Percentiles rank a stretch among this genome's conserved stretches.
phyloP scores from a whole-genome alignment of 2,329 filamentous ascomycete genomes.

The Metarhizium humberi region DNA sequence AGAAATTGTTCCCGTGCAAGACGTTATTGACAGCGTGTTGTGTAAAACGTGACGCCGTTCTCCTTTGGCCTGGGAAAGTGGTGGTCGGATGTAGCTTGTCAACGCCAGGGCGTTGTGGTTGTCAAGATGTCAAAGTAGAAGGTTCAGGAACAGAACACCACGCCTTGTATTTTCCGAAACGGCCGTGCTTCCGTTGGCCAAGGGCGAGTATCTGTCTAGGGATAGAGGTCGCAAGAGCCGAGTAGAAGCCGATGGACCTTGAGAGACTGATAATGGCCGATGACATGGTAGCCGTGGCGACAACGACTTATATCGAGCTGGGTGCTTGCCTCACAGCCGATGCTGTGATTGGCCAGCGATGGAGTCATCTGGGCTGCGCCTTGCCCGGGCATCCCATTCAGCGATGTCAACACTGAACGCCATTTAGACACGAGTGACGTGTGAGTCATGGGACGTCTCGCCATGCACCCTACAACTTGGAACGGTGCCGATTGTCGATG shows the following conservation, averaged over 20 bases:
- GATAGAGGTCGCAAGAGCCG: background rate
- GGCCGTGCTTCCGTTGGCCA: background rate
- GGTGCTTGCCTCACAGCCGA: too few relatives aligned
- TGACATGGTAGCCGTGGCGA: background rate
- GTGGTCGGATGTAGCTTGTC: background rate
- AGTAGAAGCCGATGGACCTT: background rate
- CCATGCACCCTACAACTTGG: background rate
- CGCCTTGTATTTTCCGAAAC: background rate
- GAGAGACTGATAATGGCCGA: background rate
- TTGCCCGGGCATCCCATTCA: background rate
- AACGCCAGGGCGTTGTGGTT: too few relatives aligned
- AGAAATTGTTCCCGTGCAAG: background rate
- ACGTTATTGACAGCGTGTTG: background rate
- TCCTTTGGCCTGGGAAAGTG: background rate
- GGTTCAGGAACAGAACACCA: background rate
- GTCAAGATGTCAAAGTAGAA: background rate
- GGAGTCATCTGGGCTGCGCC: slow-evolving; percentile 13
- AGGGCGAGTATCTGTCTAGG: background rate
- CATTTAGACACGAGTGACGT: background rate
- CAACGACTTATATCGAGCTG: slow-evolving; percentile 2
- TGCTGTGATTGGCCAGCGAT: slow-evolving; percentile 11
- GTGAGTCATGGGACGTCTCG: background rate
- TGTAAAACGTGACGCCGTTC: background rate
- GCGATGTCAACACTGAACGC: background rate
- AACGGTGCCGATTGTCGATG: too few relatives aligned